phyloP scores from a whole-genome alignment of 768 basidiomycete genomes.

The Cystobasidium tubakii region DNA sequence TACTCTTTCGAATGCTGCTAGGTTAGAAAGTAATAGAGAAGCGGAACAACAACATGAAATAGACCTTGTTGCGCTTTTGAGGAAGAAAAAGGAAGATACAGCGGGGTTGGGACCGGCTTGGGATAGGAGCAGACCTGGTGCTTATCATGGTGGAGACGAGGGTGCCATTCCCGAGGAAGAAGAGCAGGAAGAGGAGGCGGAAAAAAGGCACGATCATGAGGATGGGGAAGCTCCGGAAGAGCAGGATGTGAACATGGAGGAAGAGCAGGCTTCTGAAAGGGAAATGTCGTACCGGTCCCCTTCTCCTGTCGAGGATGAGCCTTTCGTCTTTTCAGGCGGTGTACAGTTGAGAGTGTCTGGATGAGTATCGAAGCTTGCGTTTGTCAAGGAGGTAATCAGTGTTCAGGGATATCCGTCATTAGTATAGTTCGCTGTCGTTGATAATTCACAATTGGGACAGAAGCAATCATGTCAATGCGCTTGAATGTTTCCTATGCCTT shows the following conservation, averaged over 20 bases:
- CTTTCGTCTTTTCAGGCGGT: constrained; percentile 15
- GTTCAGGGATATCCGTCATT: too few species aligned
- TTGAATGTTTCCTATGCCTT: too few species aligned
- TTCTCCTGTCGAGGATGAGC: neutral
- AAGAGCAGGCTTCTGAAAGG: neutral
- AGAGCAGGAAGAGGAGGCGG: neutral
- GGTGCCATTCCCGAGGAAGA: neutral
- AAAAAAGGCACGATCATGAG: neutral
- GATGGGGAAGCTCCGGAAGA: neutral
- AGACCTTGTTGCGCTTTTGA: neutral
- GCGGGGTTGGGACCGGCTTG: neutral
- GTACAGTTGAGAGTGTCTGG: neutral
- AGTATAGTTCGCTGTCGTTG: too few species aligned
- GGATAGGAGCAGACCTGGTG: neutral
- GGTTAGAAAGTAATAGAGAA: constrained; percentile 11
- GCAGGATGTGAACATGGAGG: neutral
- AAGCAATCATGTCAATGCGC: too few species aligned
- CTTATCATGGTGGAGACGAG: neutral
- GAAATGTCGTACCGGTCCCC: neutral
- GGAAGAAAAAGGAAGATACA: constrained; percentile 20
- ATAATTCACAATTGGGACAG: too few species aligned
- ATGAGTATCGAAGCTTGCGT: neutral
- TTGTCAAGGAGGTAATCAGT: too few species aligned
- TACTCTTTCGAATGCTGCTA: neutral
- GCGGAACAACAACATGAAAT: neutral